These are phyloP conservation scores for Amoeboradix gromovi DNA, from an alignment of 371 early-diverging fungal species.

Conservation along the genomic window DNA sequence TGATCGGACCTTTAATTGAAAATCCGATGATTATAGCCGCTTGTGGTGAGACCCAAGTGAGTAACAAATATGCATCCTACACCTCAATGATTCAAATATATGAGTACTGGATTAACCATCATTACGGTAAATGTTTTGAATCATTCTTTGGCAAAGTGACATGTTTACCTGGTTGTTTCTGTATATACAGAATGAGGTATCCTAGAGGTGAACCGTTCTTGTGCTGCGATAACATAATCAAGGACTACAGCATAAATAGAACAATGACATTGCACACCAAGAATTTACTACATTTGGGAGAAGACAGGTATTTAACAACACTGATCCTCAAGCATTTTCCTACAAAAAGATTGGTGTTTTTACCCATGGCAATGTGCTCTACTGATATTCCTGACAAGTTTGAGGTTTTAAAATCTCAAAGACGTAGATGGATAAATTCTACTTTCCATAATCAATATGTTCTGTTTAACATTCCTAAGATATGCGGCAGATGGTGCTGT, in stretches of 20 bases:
- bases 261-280: constrained; percentile 17
- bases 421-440: constrained; percentile 21
- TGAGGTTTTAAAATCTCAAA: constrained; percentile 13
- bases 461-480: constrained; percentile 12
- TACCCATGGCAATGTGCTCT: constrained; percentile 14
- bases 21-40: not conserved
- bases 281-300: constrained; percentile 17
- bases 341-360: constrained; percentile 15
- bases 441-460: constrained; percentile 17
- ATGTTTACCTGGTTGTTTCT: constrained; percentile 21
- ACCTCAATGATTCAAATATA: constrained; percentile 19
- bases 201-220: constrained; percentile 10
- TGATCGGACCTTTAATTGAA: not conserved
- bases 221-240: constrained; percentile 13
- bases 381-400: constrained; percentile 16
- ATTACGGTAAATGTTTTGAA: constrained; percentile 16
- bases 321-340: constrained; percentile 16
- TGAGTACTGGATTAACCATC: constrained; percentile 20
- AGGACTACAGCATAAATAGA: constrained; percentile 13
- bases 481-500: constrained; percentile 14
- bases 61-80: constrained; percentile 1
- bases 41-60: not conserved
- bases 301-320: constrained; percentile 20
- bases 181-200: constrained; percentile 13
- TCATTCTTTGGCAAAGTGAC: constrained; percentile 19